These are phyloP conservation scores for Fraxinus xanthoxyloides DNA, from an alignment of 305 asterid genomes.

Conservation along the genomic window DNA sequence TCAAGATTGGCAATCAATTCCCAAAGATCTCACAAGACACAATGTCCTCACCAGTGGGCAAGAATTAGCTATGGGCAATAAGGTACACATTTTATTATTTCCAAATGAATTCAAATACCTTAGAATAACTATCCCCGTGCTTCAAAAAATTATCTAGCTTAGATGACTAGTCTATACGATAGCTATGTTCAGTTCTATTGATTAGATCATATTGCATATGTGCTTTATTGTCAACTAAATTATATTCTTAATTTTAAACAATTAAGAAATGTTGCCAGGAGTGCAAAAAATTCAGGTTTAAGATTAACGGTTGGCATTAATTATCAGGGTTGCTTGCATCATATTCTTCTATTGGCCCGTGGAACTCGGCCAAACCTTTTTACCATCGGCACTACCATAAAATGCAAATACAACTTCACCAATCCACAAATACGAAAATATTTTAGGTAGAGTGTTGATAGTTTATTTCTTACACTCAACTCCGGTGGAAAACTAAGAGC, in stretches of 20 bases:
- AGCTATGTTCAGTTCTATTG: neutral
- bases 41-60: too few relatives aligned
- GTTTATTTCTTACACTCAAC: neutral
- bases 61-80: neutral
- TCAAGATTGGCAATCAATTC: neutral
- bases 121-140: neutral
- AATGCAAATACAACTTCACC: constrained; percentile 9
- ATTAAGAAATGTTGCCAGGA: neutral
- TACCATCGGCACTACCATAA: neutral
- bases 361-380: neutral
- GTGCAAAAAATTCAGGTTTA: neutral
- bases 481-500: neutral
- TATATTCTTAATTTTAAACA: neutral
- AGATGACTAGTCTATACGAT: neutral
- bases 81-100: neutral
- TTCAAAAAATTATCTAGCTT: neutral
- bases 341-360: neutral
- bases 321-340: neutral
- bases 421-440: neutral
- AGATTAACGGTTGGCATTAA: neutral
- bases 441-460: neutral
- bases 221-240: neutral
- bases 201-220: neutral
- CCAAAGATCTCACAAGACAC: neutral
- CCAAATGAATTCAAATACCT: neutral